A percentile compares a stretch with the other conserved stretches of the same genome.
phyloP scores from a whole-genome alignment of 257 asterid species.

The Thymus quinquecostatus region DNA sequence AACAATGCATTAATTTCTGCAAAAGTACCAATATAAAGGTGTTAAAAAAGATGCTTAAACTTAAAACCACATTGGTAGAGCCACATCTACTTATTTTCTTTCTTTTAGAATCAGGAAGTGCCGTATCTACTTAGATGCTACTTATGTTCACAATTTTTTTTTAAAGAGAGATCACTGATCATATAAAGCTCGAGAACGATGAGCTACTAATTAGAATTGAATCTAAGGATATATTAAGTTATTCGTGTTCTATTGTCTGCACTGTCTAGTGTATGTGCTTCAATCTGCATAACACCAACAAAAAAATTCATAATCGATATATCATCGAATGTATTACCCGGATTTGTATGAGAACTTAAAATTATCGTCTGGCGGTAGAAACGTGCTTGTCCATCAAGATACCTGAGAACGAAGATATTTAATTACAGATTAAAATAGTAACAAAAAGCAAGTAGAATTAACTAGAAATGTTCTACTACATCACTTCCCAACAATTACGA shows the following conservation, averaged over 20 bases:
- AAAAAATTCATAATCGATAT: conserved; percentile 8
- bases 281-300: conserved; percentile 23
- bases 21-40: conserved; percentile 31
- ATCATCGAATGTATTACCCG: conserved; percentile 54
- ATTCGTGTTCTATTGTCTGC: neutral
- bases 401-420: conserved; percentile 53
- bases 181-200: neutral
- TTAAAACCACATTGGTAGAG: conserved; percentile 24
- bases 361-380: conserved; percentile 89
- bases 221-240: conserved; percentile 7
- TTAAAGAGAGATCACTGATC: neutral
- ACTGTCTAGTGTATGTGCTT: conserved; percentile 9
- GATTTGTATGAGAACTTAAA: conserved; percentile 80
- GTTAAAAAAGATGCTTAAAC: conserved; percentile 22
- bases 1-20: conserved; percentile 81
- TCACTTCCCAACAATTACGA: conserved; percentile 17
- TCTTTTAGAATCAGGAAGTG: neutral
- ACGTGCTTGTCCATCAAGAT: conserved; percentile 81
- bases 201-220: neutral
- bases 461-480: conserved; percentile 7
- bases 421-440: conserved; percentile 12
- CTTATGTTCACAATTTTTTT: conserved; percentile 12
- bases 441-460: conserved; percentile 26
- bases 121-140: neutral
- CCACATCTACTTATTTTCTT: neutral